Evolutionary conservation across 768 basidiomycete genomes (phyloP).

Genomic region (Suillus alpinus): DNA sequence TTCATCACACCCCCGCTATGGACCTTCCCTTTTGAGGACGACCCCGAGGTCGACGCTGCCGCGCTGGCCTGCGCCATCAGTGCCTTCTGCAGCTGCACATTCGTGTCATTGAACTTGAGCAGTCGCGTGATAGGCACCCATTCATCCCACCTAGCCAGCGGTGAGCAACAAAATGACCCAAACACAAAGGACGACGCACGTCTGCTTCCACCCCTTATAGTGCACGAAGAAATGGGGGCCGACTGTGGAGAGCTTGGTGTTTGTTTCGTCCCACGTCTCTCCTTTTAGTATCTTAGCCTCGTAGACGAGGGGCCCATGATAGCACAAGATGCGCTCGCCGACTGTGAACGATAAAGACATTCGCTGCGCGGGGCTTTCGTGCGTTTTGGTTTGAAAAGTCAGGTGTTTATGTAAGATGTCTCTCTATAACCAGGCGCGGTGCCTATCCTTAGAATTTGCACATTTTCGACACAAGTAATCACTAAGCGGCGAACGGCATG

Average conservation of each 20-base stretch:
- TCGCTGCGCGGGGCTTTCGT: background rate
- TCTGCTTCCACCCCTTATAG: slow-evolving; percentile 99
- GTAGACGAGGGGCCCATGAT: slow-evolving; percentile 93
- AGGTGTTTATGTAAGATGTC: background rate
- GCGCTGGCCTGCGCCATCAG: slow-evolving; percentile 49
- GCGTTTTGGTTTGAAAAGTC: background rate
- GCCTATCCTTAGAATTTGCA: background rate
- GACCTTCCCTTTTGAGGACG: slow-evolving; percentile 25
- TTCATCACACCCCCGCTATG: slow-evolving; percentile 15
- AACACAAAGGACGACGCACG: slow-evolving; percentile 46
- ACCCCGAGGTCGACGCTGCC: slow-evolving; percentile 35
- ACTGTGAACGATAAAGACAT: slow-evolving; percentile 39
- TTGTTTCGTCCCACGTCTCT: slow-evolving; percentile 63
- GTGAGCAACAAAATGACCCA: background rate
- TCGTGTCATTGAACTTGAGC: slow-evolving; percentile 81
- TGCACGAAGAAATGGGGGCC: slow-evolving; percentile 94
- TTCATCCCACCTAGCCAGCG: slow-evolving; percentile 84
- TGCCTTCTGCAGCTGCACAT: slow-evolving; percentile 72
- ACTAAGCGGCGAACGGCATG: background rate
- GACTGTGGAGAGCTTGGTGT: slow-evolving; percentile 51
- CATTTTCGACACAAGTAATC: background rate
- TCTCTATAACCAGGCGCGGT: background rate
- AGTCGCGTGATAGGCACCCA: slow-evolving; percentile 85
- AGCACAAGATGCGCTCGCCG: slow-evolving; percentile 87
- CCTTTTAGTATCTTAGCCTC: slow-evolving; percentile 87